Percentiles rank a stretch among this genome's conserved stretches.
Conservation (phyloP, 2,329 filamentous ascomycete genomes). For the Bimuria novae-zelandiae region DNA sequence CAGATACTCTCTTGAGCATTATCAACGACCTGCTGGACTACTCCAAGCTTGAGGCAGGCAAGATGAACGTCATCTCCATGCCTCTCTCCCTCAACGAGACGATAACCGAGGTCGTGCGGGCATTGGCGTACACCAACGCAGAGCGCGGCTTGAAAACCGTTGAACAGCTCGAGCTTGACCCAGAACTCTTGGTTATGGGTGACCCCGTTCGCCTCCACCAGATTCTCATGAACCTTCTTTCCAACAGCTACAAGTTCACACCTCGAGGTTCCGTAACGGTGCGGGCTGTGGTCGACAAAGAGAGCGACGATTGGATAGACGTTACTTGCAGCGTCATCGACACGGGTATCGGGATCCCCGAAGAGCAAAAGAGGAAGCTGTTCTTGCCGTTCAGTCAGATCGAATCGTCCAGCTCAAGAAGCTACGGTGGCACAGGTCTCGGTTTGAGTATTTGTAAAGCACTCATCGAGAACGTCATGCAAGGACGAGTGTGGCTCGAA, state of each 20-base stretch:
- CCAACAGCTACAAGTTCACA: slow-evolving; percentile 94
- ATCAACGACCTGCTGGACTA: slow-evolving; percentile 61
- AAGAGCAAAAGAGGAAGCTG: slow-evolving; percentile 79
- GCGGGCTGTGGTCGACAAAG: slow-evolving; percentile 71
- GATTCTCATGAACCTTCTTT: slow-evolving; percentile 76
- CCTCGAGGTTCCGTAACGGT: slow-evolving; percentile 85
- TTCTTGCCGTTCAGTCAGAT: slow-evolving; percentile 94
- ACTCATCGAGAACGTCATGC: slow-evolving; percentile 89
- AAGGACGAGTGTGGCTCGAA: slow-evolving; percentile 81
- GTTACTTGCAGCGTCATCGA: slow-evolving; percentile 86
- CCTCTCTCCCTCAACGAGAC: slow-evolving; percentile 59
- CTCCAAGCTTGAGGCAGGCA: slow-evolving; percentile 58
- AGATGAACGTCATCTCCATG: slow-evolving; percentile 64
- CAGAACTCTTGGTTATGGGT: slow-evolving; percentile 57
- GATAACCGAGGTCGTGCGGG: slow-evolving; percentile 67
- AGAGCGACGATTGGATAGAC: slow-evolving; percentile 71
- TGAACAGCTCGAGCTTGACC: slow-evolving; percentile 60
- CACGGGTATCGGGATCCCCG: slow-evolving; percentile 88
- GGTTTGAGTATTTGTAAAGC: slow-evolving; percentile 94
- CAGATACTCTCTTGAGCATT: slow-evolving; percentile 58
- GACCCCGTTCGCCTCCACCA: slow-evolving; percentile 58
- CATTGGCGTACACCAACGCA: slow-evolving; percentile 65
- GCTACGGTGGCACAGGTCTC: slow-evolving; percentile 89
- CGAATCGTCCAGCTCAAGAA: slow-evolving; percentile 85
- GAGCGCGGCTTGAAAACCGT: slow-evolving; percentile 64